Percentiles rank a stretch among this genome's conserved stretches.
Evolutionary conservation across 2,329 filamentous ascomycete genomes (phyloP).

Genomic region (Colletotrichum sansevieriae): DNA sequence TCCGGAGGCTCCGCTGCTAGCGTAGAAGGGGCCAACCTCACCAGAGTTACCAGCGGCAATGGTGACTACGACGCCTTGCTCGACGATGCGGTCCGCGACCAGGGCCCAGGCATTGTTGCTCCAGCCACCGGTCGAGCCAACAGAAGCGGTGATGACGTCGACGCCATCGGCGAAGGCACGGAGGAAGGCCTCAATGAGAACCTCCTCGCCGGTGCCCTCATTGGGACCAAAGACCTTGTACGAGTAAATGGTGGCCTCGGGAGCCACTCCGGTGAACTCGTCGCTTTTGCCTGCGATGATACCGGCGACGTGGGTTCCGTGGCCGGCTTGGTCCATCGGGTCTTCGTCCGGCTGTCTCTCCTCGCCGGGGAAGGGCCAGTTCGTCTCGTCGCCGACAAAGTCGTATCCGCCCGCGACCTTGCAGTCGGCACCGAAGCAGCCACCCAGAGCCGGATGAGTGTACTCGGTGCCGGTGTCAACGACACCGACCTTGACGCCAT

Average conservation of each 20-base stretch:
- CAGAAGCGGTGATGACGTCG: conserved; percentile 40
- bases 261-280: conserved; percentile 35
- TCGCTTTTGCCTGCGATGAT: conserved; percentile 20
- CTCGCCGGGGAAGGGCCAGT: conserved; percentile 42
- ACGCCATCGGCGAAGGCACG: conserved; percentile 39
- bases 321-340: conserved; percentile 68
- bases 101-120: conserved; percentile 58
- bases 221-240: conserved; percentile 40
- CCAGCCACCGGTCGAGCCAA: conserved; percentile 45
- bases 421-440: conserved; percentile 61
- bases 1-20: conserved; percentile 46
- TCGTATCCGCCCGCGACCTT: conserved; percentile 46
- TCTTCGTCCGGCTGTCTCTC: conserved; percentile 58
- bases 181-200: conserved; percentile 40
- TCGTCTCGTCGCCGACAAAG: conserved; percentile 45
- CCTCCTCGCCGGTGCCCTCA: conserved; percentile 35
- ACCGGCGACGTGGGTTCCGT: conserved; percentile 68
- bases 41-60: conserved; percentile 40
- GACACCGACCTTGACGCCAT: conserved; percentile 54
- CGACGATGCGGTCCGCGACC: conserved; percentile 56
- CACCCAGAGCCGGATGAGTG: conserved; percentile 57
- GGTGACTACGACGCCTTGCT: conserved; percentile 47
- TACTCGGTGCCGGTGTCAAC: conserved; percentile 58
- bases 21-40: conserved; percentile 44
- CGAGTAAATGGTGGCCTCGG: conserved; percentile 35